Base-by-base conservation (phyloP, 139 green algal species). In the Tetradesmus obliquus region DNA sequence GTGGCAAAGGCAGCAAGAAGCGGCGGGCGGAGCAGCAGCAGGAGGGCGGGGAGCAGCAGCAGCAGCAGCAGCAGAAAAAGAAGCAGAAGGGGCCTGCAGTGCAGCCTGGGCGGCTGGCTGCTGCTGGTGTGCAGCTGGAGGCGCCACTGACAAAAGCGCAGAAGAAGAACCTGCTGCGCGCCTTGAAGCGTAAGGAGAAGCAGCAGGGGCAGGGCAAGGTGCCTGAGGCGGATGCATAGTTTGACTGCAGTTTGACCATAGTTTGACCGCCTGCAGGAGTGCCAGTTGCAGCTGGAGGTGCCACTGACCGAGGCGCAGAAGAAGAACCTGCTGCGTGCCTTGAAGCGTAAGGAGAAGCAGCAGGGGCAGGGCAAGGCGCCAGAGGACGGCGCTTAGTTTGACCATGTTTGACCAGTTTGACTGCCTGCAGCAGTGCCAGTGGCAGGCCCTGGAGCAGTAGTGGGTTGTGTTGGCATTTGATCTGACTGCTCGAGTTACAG, bases 111-210 rank as follows among this genome's bases (percentile, higher is more conserved):
- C 84, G 79, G 19, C 22, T 87, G 72, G 79, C 91, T 20, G 69
- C 55, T 51, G 79, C 91, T 32, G 69, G 51, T 51, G 62, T 74
- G 86, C 55, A 54, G 88, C 86, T n/a, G 86, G 89, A 53, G 20
- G 19, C 72, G 20, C 19, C 87, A 80, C 79, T 98, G 69, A 95
- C 93, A 2, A 97, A 96, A 89, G 96, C 96, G n/a, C 91, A 95
- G 82, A 93, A 93, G 79, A 98, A 98, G 93, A 97, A 98, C 69
- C 53, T 97, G 85, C 95, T 94, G 93, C 91, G 97, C 0, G 45
- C 91, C 13, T 53, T 93, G 82, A 97, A 97, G 92, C 93, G 96
- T 2, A 93, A 95, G 32, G 82, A 84, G 45, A 93, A 93, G 89
- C 32, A 89, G 45, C 85, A 82, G 66, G 17, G 51, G 66, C 62